Evolutionary conservation across 257 asterid genomes (phyloP).

Genomic region (Solanum phureja): DNA sequence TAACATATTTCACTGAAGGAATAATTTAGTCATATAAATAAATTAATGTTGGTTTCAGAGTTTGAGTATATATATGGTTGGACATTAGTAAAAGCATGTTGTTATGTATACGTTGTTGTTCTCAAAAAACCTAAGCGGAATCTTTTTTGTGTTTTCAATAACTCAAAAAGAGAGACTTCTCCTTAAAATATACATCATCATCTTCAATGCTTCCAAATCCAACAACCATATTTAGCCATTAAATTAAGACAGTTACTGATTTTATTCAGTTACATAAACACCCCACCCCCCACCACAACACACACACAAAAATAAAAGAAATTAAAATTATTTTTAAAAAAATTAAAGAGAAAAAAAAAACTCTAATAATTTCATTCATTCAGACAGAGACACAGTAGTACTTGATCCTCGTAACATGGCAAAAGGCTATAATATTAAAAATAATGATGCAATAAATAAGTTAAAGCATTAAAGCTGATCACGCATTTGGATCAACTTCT

Average conservation of each 20-base stretch:
- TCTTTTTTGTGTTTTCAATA: not conserved
- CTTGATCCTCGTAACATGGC: not conserved
- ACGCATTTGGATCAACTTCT: not conserved
- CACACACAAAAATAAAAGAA: no score
- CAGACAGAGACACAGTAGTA: not conserved
- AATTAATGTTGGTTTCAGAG: not conserved
- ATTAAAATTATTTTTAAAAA: no score
- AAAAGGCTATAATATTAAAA: not conserved
- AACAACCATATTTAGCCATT: not conserved
- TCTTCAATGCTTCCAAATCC: constrained; percentile 2
- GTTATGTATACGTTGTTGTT: not conserved
- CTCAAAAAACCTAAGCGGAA: not conserved
- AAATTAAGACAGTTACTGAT: not conserved
- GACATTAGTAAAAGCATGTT: not conserved
- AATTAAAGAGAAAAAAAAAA: no score
- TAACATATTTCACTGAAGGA: not conserved
- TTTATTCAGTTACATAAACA: not conserved
- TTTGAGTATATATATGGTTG: not conserved
- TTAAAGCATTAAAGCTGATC: not conserved
- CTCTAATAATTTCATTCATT: not conserved
- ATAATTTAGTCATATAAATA: not conserved
- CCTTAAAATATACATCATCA: not conserved
- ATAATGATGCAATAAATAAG: not conserved
- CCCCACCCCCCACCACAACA: not conserved
- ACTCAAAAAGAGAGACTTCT: not conserved